Evolutionary conservation across 306 rosid species (phyloP).

Genomic region (Rosa multiflora): DNA sequence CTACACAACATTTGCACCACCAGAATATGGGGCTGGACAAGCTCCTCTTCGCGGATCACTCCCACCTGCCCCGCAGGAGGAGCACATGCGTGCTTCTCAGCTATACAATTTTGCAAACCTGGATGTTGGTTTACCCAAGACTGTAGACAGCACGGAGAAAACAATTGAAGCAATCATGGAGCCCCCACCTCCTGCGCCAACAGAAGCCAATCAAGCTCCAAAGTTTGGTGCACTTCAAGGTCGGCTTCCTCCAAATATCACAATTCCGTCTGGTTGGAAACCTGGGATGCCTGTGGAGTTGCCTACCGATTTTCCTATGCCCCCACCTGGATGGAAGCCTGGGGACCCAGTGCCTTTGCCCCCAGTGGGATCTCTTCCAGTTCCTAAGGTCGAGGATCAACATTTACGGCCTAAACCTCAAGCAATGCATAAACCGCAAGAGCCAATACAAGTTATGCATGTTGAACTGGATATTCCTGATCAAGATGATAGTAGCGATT

Average conservation of each 20-base stretch:
- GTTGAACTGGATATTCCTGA: slow-evolving; percentile 88
- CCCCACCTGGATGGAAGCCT: slow-evolving; percentile 95
- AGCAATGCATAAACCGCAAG: slow-evolving; percentile 51
- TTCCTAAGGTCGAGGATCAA: slow-evolving; percentile 60
- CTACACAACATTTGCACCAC: slow-evolving; percentile 96
- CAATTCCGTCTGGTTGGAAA: slow-evolving; percentile 90
- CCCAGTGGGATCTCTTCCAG: slow-evolving; percentile 55
- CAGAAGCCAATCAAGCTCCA: slow-evolving; percentile 48
- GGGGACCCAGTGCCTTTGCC: slow-evolving; percentile 96
- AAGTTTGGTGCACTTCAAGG: slow-evolving; percentile 64
- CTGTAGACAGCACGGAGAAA: slow-evolving; percentile 55
- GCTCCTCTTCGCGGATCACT: slow-evolving; percentile 84
- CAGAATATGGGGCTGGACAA: slow-evolving; percentile 88
- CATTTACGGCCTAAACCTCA: slow-evolving; percentile 52
- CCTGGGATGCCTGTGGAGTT: slow-evolving; percentile 93
- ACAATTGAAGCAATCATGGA: slow-evolving; percentile 66
- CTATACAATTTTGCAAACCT: slow-evolving; percentile 77
- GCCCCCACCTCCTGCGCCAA: slow-evolving; percentile 41
- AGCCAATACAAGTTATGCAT: slow-evolving; percentile 79
- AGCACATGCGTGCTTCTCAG: slow-evolving; percentile 95
- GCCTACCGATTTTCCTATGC: slow-evolving; percentile 69
- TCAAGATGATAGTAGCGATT: slow-evolving; percentile 84
- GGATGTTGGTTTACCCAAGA: slow-evolving; percentile 85
- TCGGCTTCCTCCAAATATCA: slow-evolving; percentile 63
- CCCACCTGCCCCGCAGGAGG: slow-evolving; percentile 97